Evolutionary conservation across 2,329 filamentous ascomycete genomes (phyloP).

Genomic region (Nigrospora oryzae): DNA sequence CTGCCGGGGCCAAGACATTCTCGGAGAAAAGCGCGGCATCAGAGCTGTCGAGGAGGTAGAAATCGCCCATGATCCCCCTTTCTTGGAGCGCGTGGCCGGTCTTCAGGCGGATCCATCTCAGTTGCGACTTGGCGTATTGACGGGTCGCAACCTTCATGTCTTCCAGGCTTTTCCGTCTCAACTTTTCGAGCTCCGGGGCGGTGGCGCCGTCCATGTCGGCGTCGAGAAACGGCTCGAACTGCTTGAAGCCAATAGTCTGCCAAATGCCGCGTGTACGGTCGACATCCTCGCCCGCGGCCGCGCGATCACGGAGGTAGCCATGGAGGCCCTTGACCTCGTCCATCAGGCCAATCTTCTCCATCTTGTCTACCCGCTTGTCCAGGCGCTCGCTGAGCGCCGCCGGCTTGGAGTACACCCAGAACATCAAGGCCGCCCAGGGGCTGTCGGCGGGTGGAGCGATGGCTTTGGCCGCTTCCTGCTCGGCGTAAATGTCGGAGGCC

Average conservation of each 20-base stretch:
- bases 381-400: conserved; percentile 62
- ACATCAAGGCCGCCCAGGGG: conserved; percentile 55
- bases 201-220: conserved; percentile 26
- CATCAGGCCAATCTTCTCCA: conserved; percentile 55
- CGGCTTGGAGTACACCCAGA: conserved; percentile 79
- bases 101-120: conserved; percentile 81
- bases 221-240: conserved; percentile 67
- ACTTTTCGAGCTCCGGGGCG: conserved; percentile 35
- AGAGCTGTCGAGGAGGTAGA: conserved; percentile 79
- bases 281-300: conserved; percentile 39
- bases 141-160: conserved; percentile 75
- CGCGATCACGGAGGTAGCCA: conserved; percentile 23
- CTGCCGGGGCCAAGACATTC: conserved; percentile 58
- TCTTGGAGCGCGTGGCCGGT: conserved; percentile 60
- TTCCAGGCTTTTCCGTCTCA: conserved; percentile 57
- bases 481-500: conserved; percentile 79
- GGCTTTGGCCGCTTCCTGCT: conserved; percentile 50
- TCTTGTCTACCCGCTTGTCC: conserved; percentile 71
- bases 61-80: conserved; percentile 40
- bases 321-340: conserved; percentile 39
- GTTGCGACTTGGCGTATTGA: conserved; percentile 79
- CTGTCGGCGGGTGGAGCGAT: conserved; percentile 6
- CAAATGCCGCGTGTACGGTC: conserved; percentile 82
- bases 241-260: conserved; percentile 94
- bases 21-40: conserved; percentile 53